These are phyloP conservation scores for Botrytis tulipae DNA, from an alignment of 2,329 filamentous ascomycete genomes.

Conservation along the genomic window DNA sequence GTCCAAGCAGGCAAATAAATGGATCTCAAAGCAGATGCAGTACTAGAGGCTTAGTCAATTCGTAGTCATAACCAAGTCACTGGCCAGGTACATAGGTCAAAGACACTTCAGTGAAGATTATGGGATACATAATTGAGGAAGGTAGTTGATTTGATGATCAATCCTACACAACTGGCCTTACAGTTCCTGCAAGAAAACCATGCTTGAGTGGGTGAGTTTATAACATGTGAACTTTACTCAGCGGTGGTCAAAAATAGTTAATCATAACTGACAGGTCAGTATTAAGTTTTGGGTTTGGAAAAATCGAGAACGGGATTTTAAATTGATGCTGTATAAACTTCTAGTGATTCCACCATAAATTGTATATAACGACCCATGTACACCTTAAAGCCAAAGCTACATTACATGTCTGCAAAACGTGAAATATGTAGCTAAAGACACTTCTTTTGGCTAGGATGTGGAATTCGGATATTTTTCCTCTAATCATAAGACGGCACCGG, in stretches of 20 bases:
- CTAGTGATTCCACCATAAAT: neutral
- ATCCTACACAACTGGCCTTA: neutral
- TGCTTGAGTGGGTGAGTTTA: neutral
- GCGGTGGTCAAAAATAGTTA: neutral
- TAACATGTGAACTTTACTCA: neutral
- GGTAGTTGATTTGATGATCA: neutral
- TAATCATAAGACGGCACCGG: neutral
- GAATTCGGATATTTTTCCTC: neutral
- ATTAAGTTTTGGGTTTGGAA: neutral
- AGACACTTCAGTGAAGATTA: neutral
- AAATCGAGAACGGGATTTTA: neutral
- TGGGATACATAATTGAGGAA: neutral
- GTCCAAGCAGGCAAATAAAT: neutral
- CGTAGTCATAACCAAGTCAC: neutral
- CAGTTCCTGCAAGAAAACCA: neutral
- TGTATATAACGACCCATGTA: neutral
- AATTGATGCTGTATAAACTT: neutral
- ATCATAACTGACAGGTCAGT: neutral
- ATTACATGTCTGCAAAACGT: neutral
- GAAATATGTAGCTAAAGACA: neutral
- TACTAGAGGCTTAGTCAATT: neutral
- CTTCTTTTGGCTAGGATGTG: neutral
- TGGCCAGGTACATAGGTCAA: neutral
- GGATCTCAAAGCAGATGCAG: neutral
- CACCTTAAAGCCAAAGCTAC: no score